Conservation (phyloP, 129 eudicot genomes). For the Flaveria robusta region DNA sequence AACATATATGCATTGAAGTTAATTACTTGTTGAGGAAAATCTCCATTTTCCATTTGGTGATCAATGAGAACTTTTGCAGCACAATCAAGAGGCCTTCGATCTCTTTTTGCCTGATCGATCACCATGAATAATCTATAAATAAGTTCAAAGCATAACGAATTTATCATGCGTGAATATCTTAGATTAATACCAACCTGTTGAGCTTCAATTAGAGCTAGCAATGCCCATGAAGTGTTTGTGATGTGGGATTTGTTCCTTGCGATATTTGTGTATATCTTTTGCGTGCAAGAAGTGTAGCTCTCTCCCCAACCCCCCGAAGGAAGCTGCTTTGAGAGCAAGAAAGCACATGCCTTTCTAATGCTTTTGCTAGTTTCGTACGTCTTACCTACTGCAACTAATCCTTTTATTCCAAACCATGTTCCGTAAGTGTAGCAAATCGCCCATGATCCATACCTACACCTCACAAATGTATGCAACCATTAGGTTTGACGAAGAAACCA, state of each 20-base stretch:
- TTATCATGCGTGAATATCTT: neutral
- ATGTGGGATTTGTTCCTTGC: slow-evolving; percentile 50
- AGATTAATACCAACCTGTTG: slow-evolving; percentile 50
- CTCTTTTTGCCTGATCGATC: slow-evolving; percentile 50
- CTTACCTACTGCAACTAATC: slow-evolving; percentile 54
- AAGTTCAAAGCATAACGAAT: slow-evolving; percentile 1
- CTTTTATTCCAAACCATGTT: slow-evolving; percentile 79
- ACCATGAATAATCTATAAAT: neutral
- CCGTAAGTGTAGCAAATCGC: slow-evolving; percentile 84
- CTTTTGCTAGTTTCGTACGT: slow-evolving; percentile 39
- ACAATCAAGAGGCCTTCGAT: slow-evolving; percentile 56
- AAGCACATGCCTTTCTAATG: slow-evolving; percentile 66
- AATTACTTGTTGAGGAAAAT: slow-evolving; percentile 73
- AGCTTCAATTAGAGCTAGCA: slow-evolving; percentile 74
- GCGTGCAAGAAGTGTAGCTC: slow-evolving; percentile 56
- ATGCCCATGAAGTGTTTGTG: slow-evolving; percentile 75
- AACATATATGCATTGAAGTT: neutral
- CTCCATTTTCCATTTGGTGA: slow-evolving; percentile 73
- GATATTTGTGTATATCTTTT: slow-evolving; percentile 56
- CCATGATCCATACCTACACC: slow-evolving; percentile 74
- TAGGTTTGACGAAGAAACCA: neutral
- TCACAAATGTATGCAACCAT: slow-evolving; percentile 12
- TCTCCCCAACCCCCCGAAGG: slow-evolving; percentile 86
- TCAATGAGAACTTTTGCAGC: slow-evolving; percentile 64
- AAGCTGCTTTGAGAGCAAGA: slow-evolving; percentile 63